Evolutionary conservation across 2,329 filamentous ascomycete genomes (phyloP).

Genomic region (Sarocladium brachiariae): DNA sequence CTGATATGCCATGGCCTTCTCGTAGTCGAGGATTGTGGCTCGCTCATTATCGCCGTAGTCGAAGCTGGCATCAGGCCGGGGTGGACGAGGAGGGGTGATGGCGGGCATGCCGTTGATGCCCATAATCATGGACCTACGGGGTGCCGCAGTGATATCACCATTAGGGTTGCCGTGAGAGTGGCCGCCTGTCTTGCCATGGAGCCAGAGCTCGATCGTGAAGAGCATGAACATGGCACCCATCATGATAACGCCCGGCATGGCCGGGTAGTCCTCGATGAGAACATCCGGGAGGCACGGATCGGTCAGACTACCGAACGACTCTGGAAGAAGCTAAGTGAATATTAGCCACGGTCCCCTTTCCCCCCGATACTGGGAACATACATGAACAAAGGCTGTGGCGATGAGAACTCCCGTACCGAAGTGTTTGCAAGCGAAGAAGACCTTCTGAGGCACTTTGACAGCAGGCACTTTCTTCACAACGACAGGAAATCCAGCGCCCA

Average conservation of each 20-base stretch:
- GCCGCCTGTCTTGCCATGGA: conserved; percentile 52
- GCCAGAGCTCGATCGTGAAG: conserved; percentile 56
- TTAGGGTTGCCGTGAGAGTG: conserved; percentile 52
- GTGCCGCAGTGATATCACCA: conserved; percentile 23
- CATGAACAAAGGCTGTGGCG: conserved; percentile 67
- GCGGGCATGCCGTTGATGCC: conserved; percentile 1
- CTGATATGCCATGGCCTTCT: conserved; percentile 33
- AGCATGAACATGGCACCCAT: conserved; percentile 54
- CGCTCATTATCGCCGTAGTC: background rate
- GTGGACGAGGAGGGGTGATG: conserved; percentile 23
- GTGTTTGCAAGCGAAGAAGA: conserved; percentile 58
- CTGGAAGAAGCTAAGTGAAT: conserved; percentile 43
- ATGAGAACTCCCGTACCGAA: conserved; percentile 67
- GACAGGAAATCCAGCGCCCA: conserved; percentile 45
- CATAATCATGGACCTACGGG: conserved; percentile 8
- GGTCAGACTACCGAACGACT: conserved; percentile 46
- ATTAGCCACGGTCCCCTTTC: background rate
- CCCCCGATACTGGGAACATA: too few relatives aligned
- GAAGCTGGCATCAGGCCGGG: conserved; percentile 15
- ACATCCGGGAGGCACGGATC: conserved; percentile 52
- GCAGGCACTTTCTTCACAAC: conserved; percentile 48
- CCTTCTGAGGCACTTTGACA: conserved; percentile 48
- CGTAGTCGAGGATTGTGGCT: conserved; percentile 22
- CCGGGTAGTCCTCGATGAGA: conserved; percentile 52
- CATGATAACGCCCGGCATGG: conserved; percentile 59